Conservation (phyloP, 2,329 filamentous ascomycete genomes). For the Beauveria medogensis region DNA sequence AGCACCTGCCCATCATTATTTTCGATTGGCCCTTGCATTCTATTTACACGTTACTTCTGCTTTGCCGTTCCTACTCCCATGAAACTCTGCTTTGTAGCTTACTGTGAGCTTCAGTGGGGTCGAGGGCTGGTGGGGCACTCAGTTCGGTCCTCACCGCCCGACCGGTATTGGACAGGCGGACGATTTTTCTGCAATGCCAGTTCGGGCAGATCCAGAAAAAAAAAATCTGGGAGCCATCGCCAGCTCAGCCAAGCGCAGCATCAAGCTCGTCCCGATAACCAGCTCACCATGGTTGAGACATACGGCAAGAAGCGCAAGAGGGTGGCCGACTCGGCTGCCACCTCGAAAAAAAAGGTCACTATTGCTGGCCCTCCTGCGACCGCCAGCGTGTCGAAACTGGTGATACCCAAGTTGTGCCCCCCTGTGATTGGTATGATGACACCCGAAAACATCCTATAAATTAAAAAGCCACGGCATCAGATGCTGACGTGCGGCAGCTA, state of each 20-base stretch:
- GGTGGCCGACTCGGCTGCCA: conserved; percentile 30
- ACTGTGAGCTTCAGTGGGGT: conserved; percentile 1
- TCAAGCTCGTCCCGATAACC: neutral
- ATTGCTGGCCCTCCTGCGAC: conserved; percentile 32
- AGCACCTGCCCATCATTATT: too few relatives aligned
- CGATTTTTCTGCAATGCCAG: conserved; percentile 14
- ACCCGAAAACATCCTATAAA: neutral
- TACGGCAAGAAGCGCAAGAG: conserved; percentile 48
- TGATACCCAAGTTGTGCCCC: conserved; percentile 38
- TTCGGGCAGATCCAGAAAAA: conserved; percentile 21
- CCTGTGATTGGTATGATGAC: conserved; percentile 43
- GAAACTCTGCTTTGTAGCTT: neutral
- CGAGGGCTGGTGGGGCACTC: conserved; percentile 4
- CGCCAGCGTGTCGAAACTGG: conserved; percentile 39
- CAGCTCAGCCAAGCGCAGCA: conserved; percentile 18
- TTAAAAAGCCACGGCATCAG: neutral
- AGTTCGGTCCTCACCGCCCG: conserved; percentile 15
- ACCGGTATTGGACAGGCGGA: conserved; percentile 14
- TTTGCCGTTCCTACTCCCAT: neutral
- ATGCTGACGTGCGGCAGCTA: conserved; percentile 23
- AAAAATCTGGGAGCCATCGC: conserved; percentile 20
- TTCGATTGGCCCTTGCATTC: too few relatives aligned
- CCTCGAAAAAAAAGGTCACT: conserved; percentile 45
- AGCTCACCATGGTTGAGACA: conserved; percentile 28
- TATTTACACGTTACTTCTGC: neutral